phyloP scores from a whole-genome alignment of 306 rosid species.

The Macrotyloma uniflorum region DNA sequence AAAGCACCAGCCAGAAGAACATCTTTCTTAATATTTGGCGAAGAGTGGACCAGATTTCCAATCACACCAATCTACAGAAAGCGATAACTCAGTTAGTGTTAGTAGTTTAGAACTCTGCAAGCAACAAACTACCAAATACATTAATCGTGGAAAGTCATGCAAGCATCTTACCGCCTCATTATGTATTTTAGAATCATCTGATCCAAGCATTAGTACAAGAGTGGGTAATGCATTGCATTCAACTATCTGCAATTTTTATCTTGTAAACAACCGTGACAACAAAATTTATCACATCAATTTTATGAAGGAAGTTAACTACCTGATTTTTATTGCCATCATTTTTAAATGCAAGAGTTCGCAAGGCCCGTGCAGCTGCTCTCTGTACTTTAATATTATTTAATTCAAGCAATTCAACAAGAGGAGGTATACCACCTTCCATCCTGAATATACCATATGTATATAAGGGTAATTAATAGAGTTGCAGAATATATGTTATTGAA shows the following conservation, averaged over 20 bases:
- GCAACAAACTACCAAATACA: background rate
- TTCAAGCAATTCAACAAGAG: constrained; percentile 72
- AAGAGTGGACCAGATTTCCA: constrained; percentile 82
- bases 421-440: constrained; percentile 73
- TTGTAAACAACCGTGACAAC: constrained; percentile 24
- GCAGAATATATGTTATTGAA: background rate
- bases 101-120: constrained; percentile 2
- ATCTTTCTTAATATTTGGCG: constrained; percentile 62
- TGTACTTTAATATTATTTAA: constrained; percentile 58
- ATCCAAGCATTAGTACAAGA: constrained; percentile 69
- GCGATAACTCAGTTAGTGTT: constrained; percentile 18
- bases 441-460: constrained; percentile 41
- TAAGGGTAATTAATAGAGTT: background rate
- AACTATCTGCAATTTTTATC: constrained; percentile 62
- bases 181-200: constrained; percentile 59
- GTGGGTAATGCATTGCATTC: constrained; percentile 64
- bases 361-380: constrained; percentile 70
- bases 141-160: background rate
- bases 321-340: constrained; percentile 63
- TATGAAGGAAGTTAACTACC: constrained; percentile 44
- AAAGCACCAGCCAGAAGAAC: constrained; percentile 73
- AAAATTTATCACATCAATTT: background rate
- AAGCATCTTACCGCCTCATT: constrained; percentile 62
- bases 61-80: constrained; percentile 68
- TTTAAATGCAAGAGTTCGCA: constrained; percentile 66